Evolutionary conservation across 2,329 filamentous ascomycete genomes (phyloP), one percentile per base, ranked within the genome.

Genomic region (Penicillium sp.): DNA sequence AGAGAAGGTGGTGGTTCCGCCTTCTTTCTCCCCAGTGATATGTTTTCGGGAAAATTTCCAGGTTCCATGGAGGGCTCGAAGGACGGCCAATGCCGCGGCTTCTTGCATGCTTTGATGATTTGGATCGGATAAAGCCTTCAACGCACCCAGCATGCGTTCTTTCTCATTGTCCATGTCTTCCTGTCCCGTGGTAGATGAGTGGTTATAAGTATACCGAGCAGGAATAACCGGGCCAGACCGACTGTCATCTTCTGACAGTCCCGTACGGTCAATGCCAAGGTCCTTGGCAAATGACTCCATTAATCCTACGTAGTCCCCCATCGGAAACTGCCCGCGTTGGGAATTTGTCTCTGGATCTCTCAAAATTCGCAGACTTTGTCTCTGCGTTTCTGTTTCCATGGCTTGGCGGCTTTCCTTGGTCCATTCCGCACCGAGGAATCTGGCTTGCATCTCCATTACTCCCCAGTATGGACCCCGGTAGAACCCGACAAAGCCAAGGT

Each of bases 401-500:
- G 71, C 42, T 41, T 58, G n/a, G 27, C 53, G 18, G 0, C 25
- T 29, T 4, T 55, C 35, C 3, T 29, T 46, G 6, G 66, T 72
- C 88, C 89, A 92, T 11, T 84, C 69, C 12, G 81, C 71, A 0
- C 86, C 80, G 6, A 92, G 75, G 58, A 89, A 81, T 1, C 88
- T 82, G 2, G 90, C 87, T 73, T 95, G 90, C 87, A 92, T 89
- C 70, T 94, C 90, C 81, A 93, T 91, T 0, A 92, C 85, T 1
- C 88, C 88, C 90, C 90, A 95, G 69, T 90, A 94, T 0, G 90
- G 89, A 0, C 89, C 89, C 57, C 90, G 83, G 67, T 95, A 95
- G 72, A 92, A 91, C 0, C 90, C 90, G 1, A 94, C 86, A 64
- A 94, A 92, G 0, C 89, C 89, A 0, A 94, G 74, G 6, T 82